Base-by-base conservation (phyloP, 352 stramenopile species). In the Pythium aquatile region DNA sequence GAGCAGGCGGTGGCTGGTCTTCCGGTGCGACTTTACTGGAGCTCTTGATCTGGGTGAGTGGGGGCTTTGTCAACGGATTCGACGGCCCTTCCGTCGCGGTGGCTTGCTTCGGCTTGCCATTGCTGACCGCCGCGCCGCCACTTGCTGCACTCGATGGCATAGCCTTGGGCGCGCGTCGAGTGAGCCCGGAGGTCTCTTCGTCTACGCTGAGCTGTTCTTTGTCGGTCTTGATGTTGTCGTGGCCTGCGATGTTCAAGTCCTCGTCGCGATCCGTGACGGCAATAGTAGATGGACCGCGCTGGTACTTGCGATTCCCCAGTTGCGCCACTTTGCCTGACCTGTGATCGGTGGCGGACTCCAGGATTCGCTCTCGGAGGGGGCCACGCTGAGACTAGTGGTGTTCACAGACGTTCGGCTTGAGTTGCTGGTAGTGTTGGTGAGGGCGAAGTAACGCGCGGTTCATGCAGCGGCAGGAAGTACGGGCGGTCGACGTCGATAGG, bases 21-120 rank as follows among this genome's bases (percentile, higher is more conserved):
- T 91, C 82, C 0, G 82, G 82, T 0, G 76, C 80, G 3, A 91
- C 80, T 75, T 91, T 91, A 58, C 79, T 88, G 53, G 83, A 73
- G 42, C 75, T 80, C 55, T 78, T 85, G 24, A 71, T 67, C 6
- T 46, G 54, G 13, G 35, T 66, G 9, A 74, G 54, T 4, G 51
- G 62, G 11, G 68, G 62, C 28, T 74, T 74, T 1, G 48, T 63
- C 32, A 66, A 28, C 17, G 58, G 55, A 9, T 58, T 74, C 24
- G 68, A 67, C 10, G 68, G 68, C 47, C 68, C 68, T 14, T 69
- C 63, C n/a, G 53, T 49, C 6, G 60, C 58, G 26, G 33, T 46
- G 3, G 52, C 56, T 17, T 66, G 28, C 46, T 69, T 69, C 9
- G 51, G 39, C 39, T 65, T 66, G 10, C 49, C 46, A 65, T 66